Evolutionary conservation across 345 rosid species (phyloP), one percentile per base, ranked within the genome.

Genomic region (Gossypium anomalum): DNA sequence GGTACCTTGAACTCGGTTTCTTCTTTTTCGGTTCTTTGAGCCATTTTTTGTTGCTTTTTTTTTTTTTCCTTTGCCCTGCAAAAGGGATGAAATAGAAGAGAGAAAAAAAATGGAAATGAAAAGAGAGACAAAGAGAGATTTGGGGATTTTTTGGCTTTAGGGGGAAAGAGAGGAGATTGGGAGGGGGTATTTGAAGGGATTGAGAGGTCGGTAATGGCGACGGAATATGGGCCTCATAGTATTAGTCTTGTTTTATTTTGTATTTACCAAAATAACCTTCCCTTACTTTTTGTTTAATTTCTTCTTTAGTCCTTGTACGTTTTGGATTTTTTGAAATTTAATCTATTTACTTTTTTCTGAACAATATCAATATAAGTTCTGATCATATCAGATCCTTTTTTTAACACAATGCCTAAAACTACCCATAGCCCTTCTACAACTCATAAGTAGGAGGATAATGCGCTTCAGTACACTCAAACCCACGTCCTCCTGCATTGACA

Each of bases 1-100:
- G 94, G 94, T 0, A 93, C 97, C 85, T 94, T 90, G 81, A 90
- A 90, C 83, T 94, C 98, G 9, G 98, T 90, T 85, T 94, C 98
- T 82, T 94, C 98, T 29, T 92, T 90, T 84, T 89, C 98, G 3
- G 97, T 87, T 63, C 87, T 86, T 76, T 88, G 98, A 2, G 97
- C 93, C 98, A 56, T 56, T 8, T 20, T 19, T 19, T 19, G 3
- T 19, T 56, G 4, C 38, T 56, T 2, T 56, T 20, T 34, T 29
- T 25, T 25, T 5, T 34, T 5, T 5, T 5, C 41, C 7, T 6
- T 34, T 34, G 41, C 41, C 19, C 4, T 2, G 16, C 56, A n/a
- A 9, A 53, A 17, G 66, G 78, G 52, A 72, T 38, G 62, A 76
- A 48, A 45, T 57, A 20, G 19, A 25, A 65, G 7, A 6, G 4